Evolutionary conservation across 2,329 filamentous ascomycete genomes (phyloP), one percentile per base, ranked within the genome.

Genomic region (Plectosphaerella sp.): DNA sequence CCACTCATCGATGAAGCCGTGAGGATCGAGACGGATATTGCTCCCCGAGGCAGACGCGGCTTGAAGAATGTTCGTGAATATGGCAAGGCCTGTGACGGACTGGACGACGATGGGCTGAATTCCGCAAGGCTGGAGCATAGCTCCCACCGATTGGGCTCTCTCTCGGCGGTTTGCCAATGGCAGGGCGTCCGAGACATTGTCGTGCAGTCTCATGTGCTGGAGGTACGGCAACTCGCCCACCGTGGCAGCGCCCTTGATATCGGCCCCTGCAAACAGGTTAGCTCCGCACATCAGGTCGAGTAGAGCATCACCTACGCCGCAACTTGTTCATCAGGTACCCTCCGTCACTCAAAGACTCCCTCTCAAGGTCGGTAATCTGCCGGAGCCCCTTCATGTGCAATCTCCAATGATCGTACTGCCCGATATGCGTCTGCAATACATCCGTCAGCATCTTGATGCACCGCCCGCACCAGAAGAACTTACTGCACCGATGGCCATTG

Each of bases 401-500:
- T 48, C 67, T 59, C 69, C 69, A 71, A 53, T 71, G 67, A 47
- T 71, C 66, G 46, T 68, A 61, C 16, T 67, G 62, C 15, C 67
- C 66, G 8, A 65, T 61, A 18, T 66, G 66, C n/a, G 61, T 60
- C 64, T 67, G 20, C 28, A 33, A 33, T 22, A 22, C 22, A 22
- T 12, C 11, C 37, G 16, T 25, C n/a, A 12, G 37, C 28, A 35
- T 48, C 11, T 16, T 20, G 25, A 14, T 14, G 10, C 11, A 8
- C 28, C 9, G 8, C 8, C 20, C 14, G 8, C 3, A n/a, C 3
- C 22, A 22, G 5, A 22, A 33, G 4, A 14, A 60, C 61, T 48
- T 52, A 64, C 63, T 22, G 61, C 63, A 54, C 62, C 61, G 37
- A 62, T 56, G 5, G 66, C 67, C 39, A 69, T 54, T 4, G 60